Base-by-base conservation (phyloP, 176 grass and related monocot species). In the Urochloa ruziziensis region DNA sequence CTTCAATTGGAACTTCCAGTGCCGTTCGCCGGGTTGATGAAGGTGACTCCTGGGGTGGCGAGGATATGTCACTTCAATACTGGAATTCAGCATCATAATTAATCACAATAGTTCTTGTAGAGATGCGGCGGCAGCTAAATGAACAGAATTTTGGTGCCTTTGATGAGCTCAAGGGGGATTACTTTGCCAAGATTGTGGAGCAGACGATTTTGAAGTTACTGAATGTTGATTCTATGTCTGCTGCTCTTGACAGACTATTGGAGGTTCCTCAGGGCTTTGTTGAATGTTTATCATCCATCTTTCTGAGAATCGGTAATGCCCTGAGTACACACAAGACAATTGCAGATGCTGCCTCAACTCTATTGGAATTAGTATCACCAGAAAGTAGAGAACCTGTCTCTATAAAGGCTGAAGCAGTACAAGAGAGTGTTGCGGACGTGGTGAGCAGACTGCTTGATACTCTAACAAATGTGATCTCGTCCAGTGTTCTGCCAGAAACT, bases 131-230 rank as follows among this genome's bases (percentile, higher is more conserved):
- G 46, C 62, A 67, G 62, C 78, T 67, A 67, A 35, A 65, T 67
- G 62, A 67, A 39, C 46, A 66, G 1, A 67, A 19, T 28, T 67
- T 67, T 39, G 78, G 78, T 67, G 47, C 47, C 23, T 80, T 80
- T 67, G 77, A 80, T 52, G 77, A 80, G 62, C 29, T 80, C 77
- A 80, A 80, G 44, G 30, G 28, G 29, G 43, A 66, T 14, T 79
- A 79, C 61, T 80, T 80, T 34, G 29, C 44, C 49, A 80, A 52
- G 19, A 66, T 80, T 66, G 61, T 35, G 19, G 61, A 80, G 43
- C 77, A 66, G 29, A 43, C 30, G 13, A 23, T 80, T 53, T 18
- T 65, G 47, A 80, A 80, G 23, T 80, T 80, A 40, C 46, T 80
- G 63, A 56, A 68, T 34, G 47, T 29, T 68, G 23, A 32, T 54